phyloP scores from a whole-genome alignment of 768 basidiomycete species.

The Podaxis pistillaris region DNA sequence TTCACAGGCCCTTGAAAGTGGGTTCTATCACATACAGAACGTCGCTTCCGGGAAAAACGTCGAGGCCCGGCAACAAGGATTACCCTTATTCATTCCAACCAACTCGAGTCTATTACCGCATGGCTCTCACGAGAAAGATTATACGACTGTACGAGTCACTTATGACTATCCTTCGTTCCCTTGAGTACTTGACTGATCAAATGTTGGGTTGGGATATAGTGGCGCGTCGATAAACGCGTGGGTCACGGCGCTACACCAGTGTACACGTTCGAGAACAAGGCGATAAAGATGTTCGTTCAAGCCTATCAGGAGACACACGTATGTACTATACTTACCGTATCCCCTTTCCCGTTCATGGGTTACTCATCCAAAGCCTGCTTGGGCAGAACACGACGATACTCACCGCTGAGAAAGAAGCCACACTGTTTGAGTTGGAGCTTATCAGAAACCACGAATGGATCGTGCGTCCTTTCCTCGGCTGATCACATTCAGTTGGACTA shows the following conservation, averaged over 20 bases:
- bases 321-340: background rate
- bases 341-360: background rate
- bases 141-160: background rate
- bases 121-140: background rate
- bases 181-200: background rate
- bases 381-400: background rate
- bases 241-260: background rate
- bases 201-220: background rate
- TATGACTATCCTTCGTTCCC: background rate
- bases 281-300: slow-evolving; percentile 1
- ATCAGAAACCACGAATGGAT: slow-evolving; percentile 1
- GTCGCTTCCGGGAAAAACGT: background rate
- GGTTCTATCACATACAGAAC: slow-evolving; percentile 7
- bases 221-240: background rate
- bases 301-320: background rate
- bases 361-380: background rate
- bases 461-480: background rate
- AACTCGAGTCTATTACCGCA: background rate
- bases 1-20: background rate
- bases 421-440: background rate
- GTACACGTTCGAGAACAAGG: slow-evolving; percentile 4
- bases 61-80: background rate
- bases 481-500: background rate
- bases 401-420: background rate
- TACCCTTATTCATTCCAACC: background rate